phyloP scores from a whole-genome alignment of 1,284 basidiomycete genomes.

The Moesziomyces sp. region DNA sequence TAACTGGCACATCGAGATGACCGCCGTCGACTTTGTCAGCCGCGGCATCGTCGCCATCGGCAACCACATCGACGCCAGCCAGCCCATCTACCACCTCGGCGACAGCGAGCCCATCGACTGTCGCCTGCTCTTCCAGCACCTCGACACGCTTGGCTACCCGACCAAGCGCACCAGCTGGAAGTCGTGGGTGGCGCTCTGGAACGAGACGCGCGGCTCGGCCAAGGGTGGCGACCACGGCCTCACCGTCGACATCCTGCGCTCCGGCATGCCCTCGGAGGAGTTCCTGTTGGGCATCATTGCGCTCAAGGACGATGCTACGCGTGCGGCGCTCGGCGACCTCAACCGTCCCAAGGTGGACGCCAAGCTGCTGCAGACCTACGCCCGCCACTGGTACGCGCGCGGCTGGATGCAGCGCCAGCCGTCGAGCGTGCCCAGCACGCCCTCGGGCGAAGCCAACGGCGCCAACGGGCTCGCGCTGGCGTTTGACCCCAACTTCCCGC shows the following conservation, averaged over 20 bases:
- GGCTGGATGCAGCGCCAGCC: conserved; percentile 60
- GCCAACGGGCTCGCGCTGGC: conserved; percentile 17
- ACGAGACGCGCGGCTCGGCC: conserved; percentile 50
- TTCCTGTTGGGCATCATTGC: conserved; percentile 54
- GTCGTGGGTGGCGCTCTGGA: conserved; percentile 62
- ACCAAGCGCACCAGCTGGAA: conserved; percentile 59
- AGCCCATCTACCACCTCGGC: conserved; percentile 63
- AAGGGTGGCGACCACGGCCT: conserved; percentile 52
- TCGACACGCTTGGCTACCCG: conserved; percentile 59
- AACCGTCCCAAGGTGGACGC: conserved; percentile 59
- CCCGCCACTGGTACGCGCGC: conserved; percentile 63
- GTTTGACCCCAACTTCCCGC: conserved; percentile 40
- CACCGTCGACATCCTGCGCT: conserved; percentile 62
- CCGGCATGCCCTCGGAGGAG: conserved; percentile 63
- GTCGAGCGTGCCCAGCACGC: conserved; percentile 30
- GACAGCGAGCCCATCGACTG: conserved; percentile 60
- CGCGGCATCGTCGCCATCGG: conserved; percentile 61
- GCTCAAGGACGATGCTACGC: conserved; percentile 63
- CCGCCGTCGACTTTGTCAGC: conserved; percentile 64
- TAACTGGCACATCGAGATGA: conserved; percentile 65
- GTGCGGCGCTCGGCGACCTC: conserved; percentile 36
- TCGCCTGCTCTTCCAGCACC: conserved; percentile 55
- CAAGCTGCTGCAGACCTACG: conserved; percentile 59
- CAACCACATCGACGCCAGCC: conserved; percentile 51
- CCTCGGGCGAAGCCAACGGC: conserved; percentile 19